Evolutionary conservation across 2,329 filamentous ascomycete genomes (phyloP), one percentile per base, ranked within the genome.

Genomic region (Cladophialophora chaetospira): DNA sequence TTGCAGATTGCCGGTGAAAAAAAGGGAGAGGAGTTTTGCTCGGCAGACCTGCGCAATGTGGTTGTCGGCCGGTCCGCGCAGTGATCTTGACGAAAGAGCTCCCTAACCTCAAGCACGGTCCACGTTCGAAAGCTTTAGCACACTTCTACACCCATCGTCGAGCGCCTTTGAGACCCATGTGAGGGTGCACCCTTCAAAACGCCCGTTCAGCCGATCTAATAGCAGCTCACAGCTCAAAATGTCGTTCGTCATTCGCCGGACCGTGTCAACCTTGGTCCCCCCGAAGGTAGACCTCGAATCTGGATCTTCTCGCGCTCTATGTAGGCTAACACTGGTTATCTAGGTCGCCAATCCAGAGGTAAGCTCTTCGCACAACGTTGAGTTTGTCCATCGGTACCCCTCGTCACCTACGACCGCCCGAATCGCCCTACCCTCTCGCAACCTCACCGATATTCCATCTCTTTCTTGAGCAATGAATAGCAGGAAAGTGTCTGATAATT

Each of bases 191-290:
- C n/a, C 35, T 38, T 17, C 5, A 36, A 5, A 25, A n/a, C 3
- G n/a, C 21, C 5, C 28, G 38, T 19, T 19, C 17, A 2, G 21
- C 21, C 31, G 38, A 10, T n/a, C n/a, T n/a, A n/a, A n/a, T n/a
- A n/a, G 3, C 21, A n/a, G 9, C 17, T 15, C 15, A 31, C 33
- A 61, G 60, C 54, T 62, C 83, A 90, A 80, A 79, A 97, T 96
- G 92, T 96, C 91, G 84, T 94, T 87, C 85, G 83, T 95, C 73
- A 85, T 87, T 73, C 89, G 89, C 79, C 87, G 92, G 80, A 89
- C 85, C 83, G 88, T 97, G 74, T 97, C 94, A 75, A 96, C 95
- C 83, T 88, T 99, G 78, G 97, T 99, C 72, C 95, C 95, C 70
- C 94, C 95, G 73, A 99, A 99, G 91, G 93, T 96, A 82, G 69